A percentile compares a stretch with the other conserved stretches of the same genome.
Evolutionary conservation across 495 filamentous ascomycete species (phyloP).

Genomic region (Penicillium turbatum): DNA sequence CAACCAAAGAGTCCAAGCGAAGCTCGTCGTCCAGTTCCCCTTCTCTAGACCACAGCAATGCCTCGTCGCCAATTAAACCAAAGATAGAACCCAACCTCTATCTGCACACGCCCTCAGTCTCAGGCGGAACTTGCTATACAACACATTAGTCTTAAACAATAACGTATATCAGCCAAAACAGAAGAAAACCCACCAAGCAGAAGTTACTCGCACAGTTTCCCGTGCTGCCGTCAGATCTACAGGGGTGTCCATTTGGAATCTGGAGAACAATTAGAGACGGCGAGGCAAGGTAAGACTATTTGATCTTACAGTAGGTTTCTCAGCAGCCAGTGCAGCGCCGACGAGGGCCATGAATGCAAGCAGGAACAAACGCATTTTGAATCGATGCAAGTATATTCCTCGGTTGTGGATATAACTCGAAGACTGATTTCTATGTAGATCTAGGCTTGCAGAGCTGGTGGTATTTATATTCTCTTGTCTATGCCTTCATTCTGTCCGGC

Average conservation of each 20-base stretch:
- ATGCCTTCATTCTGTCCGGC: too few species aligned
- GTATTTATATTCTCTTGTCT: not conserved
- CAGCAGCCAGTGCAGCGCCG: not conserved
- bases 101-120: not conserved
- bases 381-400: not conserved
- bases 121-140: not conserved
- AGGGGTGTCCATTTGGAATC: not conserved
- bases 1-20: too few species aligned
- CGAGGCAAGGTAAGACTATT: not conserved
- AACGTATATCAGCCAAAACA: not conserved
- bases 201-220: constrained; percentile 1
- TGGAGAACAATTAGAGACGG: not conserved
- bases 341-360: constrained; percentile 1
- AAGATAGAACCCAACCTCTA: not conserved
- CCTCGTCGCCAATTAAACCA: not conserved
- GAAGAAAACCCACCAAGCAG: not conserved
- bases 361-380: not conserved
- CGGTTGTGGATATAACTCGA: not conserved
- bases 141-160: not conserved
- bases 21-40: too few species aligned
- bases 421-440: too few species aligned
- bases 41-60: too few species aligned
- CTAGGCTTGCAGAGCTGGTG: not conserved
- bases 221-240: not conserved
- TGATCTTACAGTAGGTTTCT: not conserved